Percentiles rank a stretch among this genome's conserved stretches.
These are phyloP conservation scores for Bolboschoenus planiculmis DNA, from an alignment of 176 grass and related monocot species.

Conservation along the genomic window DNA sequence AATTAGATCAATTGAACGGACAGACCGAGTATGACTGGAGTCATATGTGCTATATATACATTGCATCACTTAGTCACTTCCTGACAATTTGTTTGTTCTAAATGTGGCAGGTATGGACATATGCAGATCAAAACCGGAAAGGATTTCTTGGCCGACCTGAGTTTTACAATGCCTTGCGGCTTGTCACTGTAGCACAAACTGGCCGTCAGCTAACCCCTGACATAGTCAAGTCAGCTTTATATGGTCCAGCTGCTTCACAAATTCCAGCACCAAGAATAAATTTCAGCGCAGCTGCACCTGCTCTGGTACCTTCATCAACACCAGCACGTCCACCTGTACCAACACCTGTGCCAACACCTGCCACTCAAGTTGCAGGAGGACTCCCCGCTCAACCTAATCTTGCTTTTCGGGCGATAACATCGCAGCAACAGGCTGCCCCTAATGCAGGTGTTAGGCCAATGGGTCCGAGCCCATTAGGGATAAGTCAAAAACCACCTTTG, in stretches of 20 bases:
- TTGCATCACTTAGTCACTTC: background rate
- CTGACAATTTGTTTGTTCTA: background rate
- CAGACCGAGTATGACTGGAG: background rate
- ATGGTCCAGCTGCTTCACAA: constrained; percentile 65
- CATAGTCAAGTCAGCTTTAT: constrained; percentile 73
- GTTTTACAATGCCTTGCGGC: constrained; percentile 76
- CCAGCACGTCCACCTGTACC: background rate
- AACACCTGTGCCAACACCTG: background rate
- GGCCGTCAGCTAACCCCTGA: constrained; percentile 74
- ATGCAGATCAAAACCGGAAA: constrained; percentile 74
- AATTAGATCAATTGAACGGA: background rate
- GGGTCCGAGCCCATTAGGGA: constrained; percentile 26
- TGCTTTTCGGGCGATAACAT: constrained; percentile 27
- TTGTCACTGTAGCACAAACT: constrained; percentile 84
- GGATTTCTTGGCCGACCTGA: constrained; percentile 85
- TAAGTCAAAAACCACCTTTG: constrained; percentile 35
- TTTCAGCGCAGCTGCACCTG: constrained; percentile 21
- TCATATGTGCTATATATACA: constrained; percentile 1
- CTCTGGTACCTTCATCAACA: constrained; percentile 15
- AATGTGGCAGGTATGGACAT: constrained; percentile 64
- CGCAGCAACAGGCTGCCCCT: constrained; percentile 38
- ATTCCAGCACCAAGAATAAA: constrained; percentile 86
- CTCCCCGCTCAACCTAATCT: constrained; percentile 46
- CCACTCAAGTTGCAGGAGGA: constrained; percentile 33
- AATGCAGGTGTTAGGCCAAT: constrained; percentile 30